Evolutionary conservation across 192 early-diverging fungal genomes (phyloP).

Genomic region (Linnemannia exigua): DNA sequence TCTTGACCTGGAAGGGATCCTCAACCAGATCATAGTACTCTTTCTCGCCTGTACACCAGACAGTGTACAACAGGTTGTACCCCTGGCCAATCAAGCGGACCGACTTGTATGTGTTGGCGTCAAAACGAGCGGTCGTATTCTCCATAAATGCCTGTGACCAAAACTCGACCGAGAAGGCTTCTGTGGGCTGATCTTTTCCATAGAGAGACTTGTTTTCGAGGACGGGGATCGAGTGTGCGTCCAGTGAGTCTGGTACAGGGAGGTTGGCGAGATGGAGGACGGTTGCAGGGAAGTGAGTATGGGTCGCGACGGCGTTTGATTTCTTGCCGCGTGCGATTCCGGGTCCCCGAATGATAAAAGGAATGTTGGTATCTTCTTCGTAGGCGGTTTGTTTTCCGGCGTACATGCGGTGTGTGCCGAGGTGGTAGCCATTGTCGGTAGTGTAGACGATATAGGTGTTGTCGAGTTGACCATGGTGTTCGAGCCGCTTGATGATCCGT

Average conservation of each 20-base stretch:
- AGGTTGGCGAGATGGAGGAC: conserved; percentile 68
- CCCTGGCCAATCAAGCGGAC: conserved; percentile 64
- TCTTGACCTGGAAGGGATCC: conserved; percentile 72
- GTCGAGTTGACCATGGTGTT: conserved; percentile 64
- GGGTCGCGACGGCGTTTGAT: conserved; percentile 61
- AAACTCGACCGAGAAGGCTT: conserved; percentile 68
- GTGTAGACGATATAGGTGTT: conserved; percentile 76
- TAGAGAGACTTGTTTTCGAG: conserved; percentile 51
- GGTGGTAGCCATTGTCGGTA: conserved; percentile 78
- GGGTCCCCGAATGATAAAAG: conserved; percentile 74
- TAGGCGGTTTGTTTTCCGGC: conserved; percentile 73
- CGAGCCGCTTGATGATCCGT: conserved; percentile 63
- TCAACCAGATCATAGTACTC: conserved; percentile 68
- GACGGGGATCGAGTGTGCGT: conserved; percentile 71
- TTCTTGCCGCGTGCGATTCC: conserved; percentile 64
- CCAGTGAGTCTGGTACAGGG: conserved; percentile 58
- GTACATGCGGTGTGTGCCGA: conserved; percentile 72
- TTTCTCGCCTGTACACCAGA: conserved; percentile 71
- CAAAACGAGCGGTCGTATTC: conserved; percentile 24
- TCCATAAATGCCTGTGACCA: conserved; percentile 54
- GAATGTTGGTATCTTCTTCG: conserved; percentile 77
- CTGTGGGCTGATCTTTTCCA: conserved; percentile 62
- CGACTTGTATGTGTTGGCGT: conserved; percentile 67
- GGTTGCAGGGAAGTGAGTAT: conserved; percentile 74
- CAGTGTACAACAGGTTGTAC: conserved; percentile 66